A percentile compares a stretch with the other conserved stretches of the same genome.
Evolutionary conservation across 2,329 filamentous ascomycete species (phyloP).

Genomic region (Davidsoniella australis): DNA sequence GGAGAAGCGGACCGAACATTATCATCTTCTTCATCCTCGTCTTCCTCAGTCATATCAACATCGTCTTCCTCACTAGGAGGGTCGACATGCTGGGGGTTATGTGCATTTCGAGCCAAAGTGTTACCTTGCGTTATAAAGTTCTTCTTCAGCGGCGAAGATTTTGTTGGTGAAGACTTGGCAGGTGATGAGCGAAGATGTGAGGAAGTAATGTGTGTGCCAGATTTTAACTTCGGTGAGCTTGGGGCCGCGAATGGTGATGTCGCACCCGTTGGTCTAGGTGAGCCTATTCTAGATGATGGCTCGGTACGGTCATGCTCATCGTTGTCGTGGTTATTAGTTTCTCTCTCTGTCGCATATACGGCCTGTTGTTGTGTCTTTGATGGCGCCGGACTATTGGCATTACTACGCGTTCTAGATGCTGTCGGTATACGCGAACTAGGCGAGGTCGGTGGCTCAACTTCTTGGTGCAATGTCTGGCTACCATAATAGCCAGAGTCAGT

Average conservation of each 20-base stretch:
- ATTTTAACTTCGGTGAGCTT: neutral
- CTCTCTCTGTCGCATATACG: neutral
- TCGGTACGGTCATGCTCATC: neutral
- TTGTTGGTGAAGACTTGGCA: neutral
- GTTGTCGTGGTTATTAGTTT: neutral
- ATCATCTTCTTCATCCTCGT: conserved; percentile 17
- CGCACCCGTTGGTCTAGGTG: conserved; percentile 4
- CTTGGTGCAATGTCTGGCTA: conserved; percentile 28
- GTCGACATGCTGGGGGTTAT: neutral
- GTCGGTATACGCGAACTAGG: conserved; percentile 1
- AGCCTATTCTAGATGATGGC: conserved; percentile 1
- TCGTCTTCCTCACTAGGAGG: conserved; percentile 8
- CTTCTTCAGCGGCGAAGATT: neutral
- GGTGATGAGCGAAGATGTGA: neutral
- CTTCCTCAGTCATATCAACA: conserved; percentile 9
- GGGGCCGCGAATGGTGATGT: conserved; percentile 4
- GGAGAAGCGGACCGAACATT: conserved; percentile 52
- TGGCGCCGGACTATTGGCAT: conserved; percentile 1
- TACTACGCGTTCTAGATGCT: neutral
- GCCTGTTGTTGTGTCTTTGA: neutral
- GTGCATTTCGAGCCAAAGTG: neutral
- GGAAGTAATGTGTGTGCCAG: neutral
- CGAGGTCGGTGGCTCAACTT: conserved; percentile 1
- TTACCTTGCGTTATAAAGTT: neutral
- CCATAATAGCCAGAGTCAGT: conserved; percentile 57